phyloP scores from a whole-genome alignment of 176 grass and related monocot genomes.

The Aegilops bicornis region DNA sequence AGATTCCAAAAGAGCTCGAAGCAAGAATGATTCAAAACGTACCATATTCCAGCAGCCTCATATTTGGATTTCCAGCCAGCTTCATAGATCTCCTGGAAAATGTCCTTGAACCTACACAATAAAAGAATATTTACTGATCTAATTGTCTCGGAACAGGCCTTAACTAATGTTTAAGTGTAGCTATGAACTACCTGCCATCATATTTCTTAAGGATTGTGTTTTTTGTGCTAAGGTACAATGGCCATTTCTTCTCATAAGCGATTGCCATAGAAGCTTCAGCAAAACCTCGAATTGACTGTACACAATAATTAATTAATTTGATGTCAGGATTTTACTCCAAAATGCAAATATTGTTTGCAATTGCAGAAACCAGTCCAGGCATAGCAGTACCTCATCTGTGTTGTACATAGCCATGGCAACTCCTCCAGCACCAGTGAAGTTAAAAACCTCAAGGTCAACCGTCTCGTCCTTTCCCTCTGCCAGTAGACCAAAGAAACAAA shows the following conservation, averaged over 20 bases:
- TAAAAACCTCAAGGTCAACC: constrained; percentile 88
- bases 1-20: not conserved
- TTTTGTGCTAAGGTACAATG: constrained; percentile 96
- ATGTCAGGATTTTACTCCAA: constrained; percentile 3
- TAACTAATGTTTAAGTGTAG: constrained; percentile 1
- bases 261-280: constrained; percentile 88
- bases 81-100: constrained; percentile 99
- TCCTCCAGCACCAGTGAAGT: constrained; percentile 95
- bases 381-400: constrained; percentile 74
- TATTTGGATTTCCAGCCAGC: constrained; percentile 88
- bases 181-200: constrained; percentile 74
- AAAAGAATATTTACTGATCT: constrained; percentile 28
- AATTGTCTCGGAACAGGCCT: not conserved
- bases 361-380: not conserved
- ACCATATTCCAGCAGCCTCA: constrained; percentile 93
- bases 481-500: constrained; percentile 28
- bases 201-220: constrained; percentile 99
- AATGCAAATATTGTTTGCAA: constrained; percentile 5
- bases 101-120: constrained; percentile 82
- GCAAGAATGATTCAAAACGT: constrained; percentile 4
- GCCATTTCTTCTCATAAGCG: constrained; percentile 96
- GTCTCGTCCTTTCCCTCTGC: constrained; percentile 76
- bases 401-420: constrained; percentile 97
- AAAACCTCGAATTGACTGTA: constrained; percentile 84
- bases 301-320: constrained; percentile 15